phyloP scores from a whole-genome alignment of 495 filamentous ascomycete species.

The Penicillium antarcticum region DNA sequence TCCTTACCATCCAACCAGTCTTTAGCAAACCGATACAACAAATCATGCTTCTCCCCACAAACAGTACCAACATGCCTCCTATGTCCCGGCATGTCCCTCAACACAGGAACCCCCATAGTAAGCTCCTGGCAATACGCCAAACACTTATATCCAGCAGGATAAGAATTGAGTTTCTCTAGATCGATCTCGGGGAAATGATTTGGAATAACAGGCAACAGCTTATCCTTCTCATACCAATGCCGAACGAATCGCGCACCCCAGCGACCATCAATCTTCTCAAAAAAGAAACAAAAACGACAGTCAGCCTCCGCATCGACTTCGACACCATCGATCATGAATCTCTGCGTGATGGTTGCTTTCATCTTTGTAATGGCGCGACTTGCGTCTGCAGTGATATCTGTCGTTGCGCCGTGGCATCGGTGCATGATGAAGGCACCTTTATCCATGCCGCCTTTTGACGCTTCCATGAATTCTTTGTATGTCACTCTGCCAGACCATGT shows the following conservation, averaged over 20 bases:
- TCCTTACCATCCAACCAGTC: conserved; percentile 45
- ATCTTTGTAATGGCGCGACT: conserved; percentile 64
- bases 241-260: conserved; percentile 62
- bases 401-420: conserved; percentile 57
- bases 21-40: conserved; percentile 42
- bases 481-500: conserved; percentile 57
- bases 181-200: conserved; percentile 46
- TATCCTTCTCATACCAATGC: conserved; percentile 70
- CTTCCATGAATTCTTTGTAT: conserved; percentile 55
- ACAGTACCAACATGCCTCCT: conserved; percentile 36
- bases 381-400: conserved; percentile 45
- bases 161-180: conserved; percentile 43
- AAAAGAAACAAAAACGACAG: conserved; percentile 64
- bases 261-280: conserved; percentile 39
- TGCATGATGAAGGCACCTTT: conserved; percentile 67
- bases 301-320: conserved; percentile 61
- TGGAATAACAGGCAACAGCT: conserved; percentile 56
- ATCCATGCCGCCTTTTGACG: conserved; percentile 57
- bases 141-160: conserved; percentile 57
- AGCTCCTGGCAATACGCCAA: conserved; percentile 49
- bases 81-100: conserved; percentile 46
- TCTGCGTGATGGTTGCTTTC: conserved; percentile 69
- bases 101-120: conserved; percentile 41
- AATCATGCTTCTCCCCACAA: conserved; percentile 43
- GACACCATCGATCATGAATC: conserved; percentile 47